Conservation (phyloP, 139 green algal species). For the Astrephomene gubernaculifera region DNA sequence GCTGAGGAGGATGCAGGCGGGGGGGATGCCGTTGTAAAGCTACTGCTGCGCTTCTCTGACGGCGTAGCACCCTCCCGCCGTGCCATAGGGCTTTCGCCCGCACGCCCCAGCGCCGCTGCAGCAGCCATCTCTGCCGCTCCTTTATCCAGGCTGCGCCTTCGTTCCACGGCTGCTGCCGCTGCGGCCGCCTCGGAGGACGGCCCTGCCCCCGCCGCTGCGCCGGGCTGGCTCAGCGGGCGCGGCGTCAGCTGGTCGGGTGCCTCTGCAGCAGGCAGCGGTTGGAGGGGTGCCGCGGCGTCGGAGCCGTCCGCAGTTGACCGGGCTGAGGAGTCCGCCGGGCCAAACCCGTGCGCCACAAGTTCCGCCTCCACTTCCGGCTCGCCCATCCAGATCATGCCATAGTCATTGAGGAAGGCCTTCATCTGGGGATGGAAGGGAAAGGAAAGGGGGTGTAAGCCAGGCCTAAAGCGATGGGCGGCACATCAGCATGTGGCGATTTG, state of each 20-base stretch:
- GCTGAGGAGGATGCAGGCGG: neutral
- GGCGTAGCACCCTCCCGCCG: neutral
- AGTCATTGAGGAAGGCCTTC: constrained; percentile 73
- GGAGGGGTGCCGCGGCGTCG: neutral
- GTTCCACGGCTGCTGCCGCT: neutral
- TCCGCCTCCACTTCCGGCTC: constrained; percentile 32
- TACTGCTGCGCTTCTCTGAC: neutral
- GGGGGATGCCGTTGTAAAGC: neutral
- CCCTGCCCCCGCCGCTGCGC: neutral
- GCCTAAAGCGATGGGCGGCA: too few relatives aligned
- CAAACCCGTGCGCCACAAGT: constrained; percentile 14
- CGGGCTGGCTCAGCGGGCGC: constrained; percentile 15
- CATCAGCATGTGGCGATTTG: too few relatives aligned
- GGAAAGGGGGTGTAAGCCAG: neutral
- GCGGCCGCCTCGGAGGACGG: neutral
- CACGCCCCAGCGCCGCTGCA: neutral
- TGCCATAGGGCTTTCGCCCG: neutral
- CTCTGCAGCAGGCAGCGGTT: neutral
- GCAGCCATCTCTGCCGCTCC: neutral
- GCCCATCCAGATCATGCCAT: constrained; percentile 73
- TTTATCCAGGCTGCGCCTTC: neutral
- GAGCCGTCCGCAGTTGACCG: neutral
- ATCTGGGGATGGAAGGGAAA: constrained; percentile 41
- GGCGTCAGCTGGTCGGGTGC: neutral
- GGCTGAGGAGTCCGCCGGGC: neutral